These are phyloP conservation scores for Neurospora pannonica DNA, from an alignment of 495 filamentous ascomycete genomes.

Conservation along the genomic window DNA sequence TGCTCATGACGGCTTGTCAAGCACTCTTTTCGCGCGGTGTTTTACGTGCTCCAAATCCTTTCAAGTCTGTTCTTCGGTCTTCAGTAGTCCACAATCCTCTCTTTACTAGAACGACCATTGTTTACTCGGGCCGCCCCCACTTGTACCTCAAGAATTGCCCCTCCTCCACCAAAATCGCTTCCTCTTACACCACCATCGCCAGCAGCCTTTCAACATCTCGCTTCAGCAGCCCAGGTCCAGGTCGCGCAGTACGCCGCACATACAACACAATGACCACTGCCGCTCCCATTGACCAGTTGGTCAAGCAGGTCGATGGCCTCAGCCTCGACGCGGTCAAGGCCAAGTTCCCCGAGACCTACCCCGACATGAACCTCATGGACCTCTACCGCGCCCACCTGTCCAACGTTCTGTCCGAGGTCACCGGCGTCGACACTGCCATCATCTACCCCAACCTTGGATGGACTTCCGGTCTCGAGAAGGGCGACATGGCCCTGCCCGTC, in stretches of 20 bases:
- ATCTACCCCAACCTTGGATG: constrained; percentile 73
- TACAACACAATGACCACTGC: constrained; percentile 16
- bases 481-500: constrained; percentile 73
- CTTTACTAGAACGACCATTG: background rate
- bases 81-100: background rate
- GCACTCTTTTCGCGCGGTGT: background rate
- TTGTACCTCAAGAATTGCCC: background rate
- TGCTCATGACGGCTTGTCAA: background rate
- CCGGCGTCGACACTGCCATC: constrained; percentile 60
- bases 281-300: constrained; percentile 25
- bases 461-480: constrained; percentile 81
- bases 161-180: background rate
- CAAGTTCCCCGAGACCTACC: constrained; percentile 47
- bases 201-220: background rate
- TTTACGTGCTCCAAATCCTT: background rate
- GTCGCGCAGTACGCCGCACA: constrained; percentile 11
- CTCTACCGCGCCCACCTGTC: constrained; percentile 80
- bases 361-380: constrained; percentile 75
- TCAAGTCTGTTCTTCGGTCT: background rate
- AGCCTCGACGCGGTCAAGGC: constrained; percentile 28
- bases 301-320: constrained; percentile 28
- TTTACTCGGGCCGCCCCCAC: background rate
- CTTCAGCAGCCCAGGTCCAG: background rate
- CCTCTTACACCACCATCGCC: background rate
- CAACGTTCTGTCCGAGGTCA: constrained; percentile 59